A percentile compares a stretch with the other conserved stretches of the same genome.
Evolutionary conservation across 2,329 filamentous ascomycete genomes (phyloP).

Genomic region (Hypoxylon sp.): DNA sequence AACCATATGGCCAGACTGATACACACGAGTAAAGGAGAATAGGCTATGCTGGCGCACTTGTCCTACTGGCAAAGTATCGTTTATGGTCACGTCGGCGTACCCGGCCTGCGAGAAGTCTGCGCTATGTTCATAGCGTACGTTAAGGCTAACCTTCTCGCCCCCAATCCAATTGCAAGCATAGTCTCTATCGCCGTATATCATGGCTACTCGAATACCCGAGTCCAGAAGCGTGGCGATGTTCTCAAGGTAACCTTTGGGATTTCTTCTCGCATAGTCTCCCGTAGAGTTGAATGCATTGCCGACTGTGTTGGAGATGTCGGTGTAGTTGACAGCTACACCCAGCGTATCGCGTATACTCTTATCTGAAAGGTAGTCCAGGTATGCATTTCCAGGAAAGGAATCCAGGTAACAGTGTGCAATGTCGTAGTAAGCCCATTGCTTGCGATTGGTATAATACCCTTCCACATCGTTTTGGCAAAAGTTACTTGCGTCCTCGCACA

Average conservation of each 20-base stretch:
- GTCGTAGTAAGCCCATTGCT: constrained; percentile 62
- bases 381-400: constrained; percentile 58
- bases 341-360: constrained; percentile 60
- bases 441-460: constrained; percentile 52
- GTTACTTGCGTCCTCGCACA: constrained; percentile 53
- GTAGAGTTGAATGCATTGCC: constrained; percentile 49
- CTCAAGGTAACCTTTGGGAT: constrained; percentile 45
- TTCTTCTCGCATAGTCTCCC: constrained; percentile 39
- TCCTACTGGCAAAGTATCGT: constrained; percentile 52
- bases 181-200: constrained; percentile 65
- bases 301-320: constrained; percentile 51
- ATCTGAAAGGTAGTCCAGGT: constrained; percentile 61
- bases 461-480: constrained; percentile 57
- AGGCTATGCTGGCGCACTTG: constrained; percentile 57
- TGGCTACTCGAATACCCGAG: constrained; percentile 59
- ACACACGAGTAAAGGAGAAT: constrained; percentile 58
- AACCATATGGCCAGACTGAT: constrained; percentile 57
- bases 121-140: constrained; percentile 53
- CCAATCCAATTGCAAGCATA: constrained; percentile 59
- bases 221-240: constrained; percentile 56
- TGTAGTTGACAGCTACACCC: constrained; percentile 65
- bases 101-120: constrained; percentile 57
- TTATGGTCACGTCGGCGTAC: constrained; percentile 55
- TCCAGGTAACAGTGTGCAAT: constrained; percentile 59
- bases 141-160: constrained; percentile 57